Evolutionary conservation across 257 asterid genomes (phyloP).

Genomic region (Gentiana macrophylla): DNA sequence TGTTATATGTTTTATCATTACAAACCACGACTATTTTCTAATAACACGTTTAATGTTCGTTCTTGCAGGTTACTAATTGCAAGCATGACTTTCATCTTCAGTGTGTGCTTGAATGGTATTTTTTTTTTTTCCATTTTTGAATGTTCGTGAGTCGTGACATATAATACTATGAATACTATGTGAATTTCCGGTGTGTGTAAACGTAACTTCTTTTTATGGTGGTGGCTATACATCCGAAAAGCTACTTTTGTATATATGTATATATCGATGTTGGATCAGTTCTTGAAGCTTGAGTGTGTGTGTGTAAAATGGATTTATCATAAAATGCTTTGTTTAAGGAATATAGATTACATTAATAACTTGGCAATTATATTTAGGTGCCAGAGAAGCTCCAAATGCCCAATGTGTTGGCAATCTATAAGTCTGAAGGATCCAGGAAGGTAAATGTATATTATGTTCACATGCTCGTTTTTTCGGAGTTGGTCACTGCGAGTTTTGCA

Average conservation of each 20-base stretch:
- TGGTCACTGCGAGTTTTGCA: not conserved
- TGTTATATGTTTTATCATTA: slow-evolving; percentile 1
- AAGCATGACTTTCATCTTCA: slow-evolving; percentile 92
- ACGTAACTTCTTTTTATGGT: too few species aligned
- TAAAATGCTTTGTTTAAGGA: not conserved
- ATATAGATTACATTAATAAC: not conserved
- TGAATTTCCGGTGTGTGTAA: too few species aligned
- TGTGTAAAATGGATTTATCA: not conserved
- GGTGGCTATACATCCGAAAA: too few species aligned
- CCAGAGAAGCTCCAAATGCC: slow-evolving; percentile 91
- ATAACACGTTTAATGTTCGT: not conserved
- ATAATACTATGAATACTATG: too few species aligned
- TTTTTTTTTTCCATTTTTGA: not conserved
- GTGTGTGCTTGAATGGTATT: slow-evolving; percentile 81
- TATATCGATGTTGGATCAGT: too few species aligned
- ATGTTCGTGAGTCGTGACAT: too few species aligned
- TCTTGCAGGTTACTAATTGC: slow-evolving; percentile 68
- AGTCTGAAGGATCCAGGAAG: slow-evolving; percentile 81
- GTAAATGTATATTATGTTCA: slow-evolving; percentile 19
- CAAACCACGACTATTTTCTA: too few species aligned
- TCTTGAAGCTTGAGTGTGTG: too few species aligned
- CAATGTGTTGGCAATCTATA: slow-evolving; percentile 88
- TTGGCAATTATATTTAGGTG: slow-evolving; percentile 37
- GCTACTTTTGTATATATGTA: too few species aligned
- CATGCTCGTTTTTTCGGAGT: not conserved